These are phyloP conservation scores for Cadophora sp. DNA, from an alignment of 2,329 filamentous ascomycete species.

Conservation along the genomic window DNA sequence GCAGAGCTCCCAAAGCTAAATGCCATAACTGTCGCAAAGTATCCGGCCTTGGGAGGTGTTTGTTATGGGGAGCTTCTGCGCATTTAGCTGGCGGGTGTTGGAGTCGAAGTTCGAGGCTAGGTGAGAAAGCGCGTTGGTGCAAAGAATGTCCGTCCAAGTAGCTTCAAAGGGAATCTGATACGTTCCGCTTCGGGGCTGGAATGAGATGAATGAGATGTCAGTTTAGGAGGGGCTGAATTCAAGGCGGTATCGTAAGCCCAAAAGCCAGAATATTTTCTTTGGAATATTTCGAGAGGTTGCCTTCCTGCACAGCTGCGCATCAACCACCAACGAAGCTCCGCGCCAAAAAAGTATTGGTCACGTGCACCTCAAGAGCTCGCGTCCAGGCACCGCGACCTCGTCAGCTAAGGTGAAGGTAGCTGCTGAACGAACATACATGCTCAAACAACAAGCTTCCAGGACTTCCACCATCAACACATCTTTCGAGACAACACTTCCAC, in stretches of 20 bases:
- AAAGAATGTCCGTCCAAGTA: slow-evolving; percentile 3
- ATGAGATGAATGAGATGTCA: background rate
- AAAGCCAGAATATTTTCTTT: background rate
- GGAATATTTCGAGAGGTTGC: background rate
- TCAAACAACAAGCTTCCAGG: slow-evolving; percentile 7
- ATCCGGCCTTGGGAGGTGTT: slow-evolving; percentile 46
- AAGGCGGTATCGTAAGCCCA: background rate
- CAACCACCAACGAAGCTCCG: slow-evolving; percentile 2
- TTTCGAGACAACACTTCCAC: background rate
- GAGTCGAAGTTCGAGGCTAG: background rate
- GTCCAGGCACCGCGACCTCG: slow-evolving; percentile 21
- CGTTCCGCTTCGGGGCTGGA: background rate
- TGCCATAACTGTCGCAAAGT: slow-evolving; percentile 61
- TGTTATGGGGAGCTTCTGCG: slow-evolving; percentile 43
- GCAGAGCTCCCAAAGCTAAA: slow-evolving; percentile 65
- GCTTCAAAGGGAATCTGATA: background rate
- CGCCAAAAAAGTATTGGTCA: slow-evolving; percentile 11
- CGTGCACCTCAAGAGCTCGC: background rate
- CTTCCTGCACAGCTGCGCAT: background rate
- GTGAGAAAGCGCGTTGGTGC: slow-evolving; percentile 8
- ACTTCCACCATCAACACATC: slow-evolving; percentile 4
- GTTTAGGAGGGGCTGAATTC: background rate
- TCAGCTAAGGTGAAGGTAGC: slow-evolving; percentile 9
- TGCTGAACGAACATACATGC: background rate
- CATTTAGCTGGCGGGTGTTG: slow-evolving; percentile 35